Base-by-base conservation (phyloP, 352 stramenopile genomes). In the Blastocystis sp. region DNA sequence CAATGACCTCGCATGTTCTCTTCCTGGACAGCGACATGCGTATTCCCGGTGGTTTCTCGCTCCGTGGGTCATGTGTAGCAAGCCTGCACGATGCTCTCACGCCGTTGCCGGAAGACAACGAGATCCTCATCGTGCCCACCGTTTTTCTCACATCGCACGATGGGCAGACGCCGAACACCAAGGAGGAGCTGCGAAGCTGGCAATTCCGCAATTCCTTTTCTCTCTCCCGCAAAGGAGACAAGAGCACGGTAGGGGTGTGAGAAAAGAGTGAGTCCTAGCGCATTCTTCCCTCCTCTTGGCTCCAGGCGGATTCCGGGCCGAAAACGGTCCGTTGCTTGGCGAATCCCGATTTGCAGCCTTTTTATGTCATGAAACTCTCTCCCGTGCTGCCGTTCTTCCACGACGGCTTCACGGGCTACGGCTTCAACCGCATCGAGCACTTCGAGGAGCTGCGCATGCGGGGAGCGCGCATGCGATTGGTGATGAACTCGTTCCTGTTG, bases 331-430 rank as follows among this genome's bases (percentile, higher is more conserved):
- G 3, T 1, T 84, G 74, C 52, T 14, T 84, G 7, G 38, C 57
- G n/a, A 68, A 57, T 54, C 34, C 34, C 4, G 74, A 84, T 34
- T 19, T 68, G 14, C 45, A 84, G 45, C 74, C 74, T 52, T 84
- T 52, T 45, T 84, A 84, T 52, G 61, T 84, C 6, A 84, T 84
- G 74, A 84, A 69, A 45, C n/a, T 84, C 9, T 84, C 74, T 1
- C 17, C 38, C 1, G n/a, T 9, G 57, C 52, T 69, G n/a, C 74
- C 74, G 21, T 84, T 70, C 61, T 84, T 59, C 61, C 14, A 59
- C 11, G 74, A 84, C 40, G 28, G 48, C 9, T 84, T 84, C 48
- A 34, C 66, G 6, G 60, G 66, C 40, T 84, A 84, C 17, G 74
- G 74, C 1, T 84, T 84, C 57, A 69, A 84, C 57, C 74, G 28